phyloP scores from a whole-genome alignment of 305 asterid species.

The Fraxinus ornus region DNA sequence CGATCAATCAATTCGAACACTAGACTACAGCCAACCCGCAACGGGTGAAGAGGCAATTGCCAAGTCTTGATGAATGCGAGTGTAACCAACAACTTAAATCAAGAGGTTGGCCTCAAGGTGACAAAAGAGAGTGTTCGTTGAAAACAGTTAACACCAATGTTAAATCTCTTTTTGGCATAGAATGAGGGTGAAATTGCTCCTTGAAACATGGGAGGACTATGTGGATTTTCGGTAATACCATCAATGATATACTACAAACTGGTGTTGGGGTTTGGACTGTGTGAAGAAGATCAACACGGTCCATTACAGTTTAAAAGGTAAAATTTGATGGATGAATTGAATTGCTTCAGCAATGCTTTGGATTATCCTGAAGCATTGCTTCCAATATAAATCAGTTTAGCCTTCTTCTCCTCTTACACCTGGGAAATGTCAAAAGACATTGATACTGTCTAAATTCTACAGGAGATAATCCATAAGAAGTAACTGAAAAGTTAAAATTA shows the following conservation, averaged over 20 bases:
- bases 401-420: constrained; percentile 24
- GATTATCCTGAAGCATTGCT: constrained; percentile 36
- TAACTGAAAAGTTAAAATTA: too few relatives aligned
- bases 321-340: constrained; percentile 40
- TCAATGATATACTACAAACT: background rate
- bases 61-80: background rate
- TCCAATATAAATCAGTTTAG: too few relatives aligned
- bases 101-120: background rate
- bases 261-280: background rate
- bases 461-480: background rate
- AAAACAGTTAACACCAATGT: background rate
- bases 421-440: background rate
- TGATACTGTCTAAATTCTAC: background rate
- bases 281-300: background rate
- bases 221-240: background rate
- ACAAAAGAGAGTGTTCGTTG: background rate
- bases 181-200: background rate
- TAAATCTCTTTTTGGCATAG: background rate
- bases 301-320: too few relatives aligned
- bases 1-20: background rate
- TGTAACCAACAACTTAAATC: background rate
- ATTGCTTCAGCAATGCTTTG: constrained; percentile 41
- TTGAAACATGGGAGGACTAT: background rate
- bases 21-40: background rate
- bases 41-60: background rate